phyloP scores from a whole-genome alignment of 164 flowering plant genomes.

The Litsea cubeba region DNA sequence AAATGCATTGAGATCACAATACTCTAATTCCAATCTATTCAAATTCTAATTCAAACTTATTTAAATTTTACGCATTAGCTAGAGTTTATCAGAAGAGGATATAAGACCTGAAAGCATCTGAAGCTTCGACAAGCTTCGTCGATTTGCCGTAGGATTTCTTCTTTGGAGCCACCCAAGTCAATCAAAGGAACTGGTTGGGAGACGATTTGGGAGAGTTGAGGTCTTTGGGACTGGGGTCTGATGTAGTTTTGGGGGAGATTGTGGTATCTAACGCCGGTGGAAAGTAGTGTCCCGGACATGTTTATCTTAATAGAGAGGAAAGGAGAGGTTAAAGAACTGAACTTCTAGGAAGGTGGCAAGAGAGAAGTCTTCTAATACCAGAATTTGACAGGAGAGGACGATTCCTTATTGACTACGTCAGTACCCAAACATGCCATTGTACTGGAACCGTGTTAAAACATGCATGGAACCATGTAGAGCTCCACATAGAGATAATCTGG shows the following conservation, averaged over 20 bases:
- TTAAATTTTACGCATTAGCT: not conserved
- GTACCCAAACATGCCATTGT: no score
- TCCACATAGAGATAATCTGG: no score
- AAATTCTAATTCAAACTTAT: not conserved
- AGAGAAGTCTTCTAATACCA: not conserved
- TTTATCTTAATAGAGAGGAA: no score
- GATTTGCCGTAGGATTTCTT: slow-evolving; percentile 25
- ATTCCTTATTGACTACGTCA: no score
- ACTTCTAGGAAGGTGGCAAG: not conserved
- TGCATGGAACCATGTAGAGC: no score
- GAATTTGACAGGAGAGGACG: no score
- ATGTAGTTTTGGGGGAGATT: slow-evolving; percentile 28
- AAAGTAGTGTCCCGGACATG: slow-evolving; percentile 1
- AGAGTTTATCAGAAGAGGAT: not conserved
- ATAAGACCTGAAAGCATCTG: slow-evolving; percentile 61
- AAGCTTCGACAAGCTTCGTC: slow-evolving; percentile 47
- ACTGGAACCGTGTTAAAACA: no score
- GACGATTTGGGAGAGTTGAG: slow-evolving; percentile 49
- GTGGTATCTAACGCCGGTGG: slow-evolving; percentile 7
- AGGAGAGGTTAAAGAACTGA: no score
- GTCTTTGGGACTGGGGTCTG: slow-evolving; percentile 67
- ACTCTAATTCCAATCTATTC: not conserved
- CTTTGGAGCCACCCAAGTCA: slow-evolving; percentile 32
- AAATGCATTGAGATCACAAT: not conserved
- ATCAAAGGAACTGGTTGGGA: slow-evolving; percentile 48